phyloP scores from a whole-genome alignment of 83 land plant species.

The Thuja plicata region DNA sequence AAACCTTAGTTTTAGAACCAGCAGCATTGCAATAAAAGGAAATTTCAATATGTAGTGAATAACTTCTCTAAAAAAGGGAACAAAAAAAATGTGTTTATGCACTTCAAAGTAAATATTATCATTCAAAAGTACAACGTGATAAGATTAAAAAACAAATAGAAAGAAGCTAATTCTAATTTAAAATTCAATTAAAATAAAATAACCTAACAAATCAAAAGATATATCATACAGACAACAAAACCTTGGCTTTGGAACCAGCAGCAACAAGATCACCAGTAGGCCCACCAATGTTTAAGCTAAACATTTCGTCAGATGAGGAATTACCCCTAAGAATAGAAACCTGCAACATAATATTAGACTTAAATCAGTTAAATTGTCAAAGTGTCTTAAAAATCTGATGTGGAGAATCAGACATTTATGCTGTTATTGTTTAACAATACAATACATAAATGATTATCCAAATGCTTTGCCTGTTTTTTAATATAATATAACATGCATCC shows the following conservation, averaged over 20 bases:
- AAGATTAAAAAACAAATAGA: background rate
- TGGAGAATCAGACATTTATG: background rate
- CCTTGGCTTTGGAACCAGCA: slow-evolving; percentile 83
- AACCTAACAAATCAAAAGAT: background rate
- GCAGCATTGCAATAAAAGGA: background rate
- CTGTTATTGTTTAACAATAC: background rate
- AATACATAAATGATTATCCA: background rate
- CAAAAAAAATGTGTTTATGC: background rate
- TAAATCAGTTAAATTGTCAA: background rate
- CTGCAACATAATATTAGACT: slow-evolving; percentile 29
- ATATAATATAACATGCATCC: background rate
- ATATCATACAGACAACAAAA: slow-evolving; percentile 14
- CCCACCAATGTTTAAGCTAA: slow-evolving; percentile 81
- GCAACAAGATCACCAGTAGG: slow-evolving; percentile 72
- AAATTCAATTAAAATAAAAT: background rate
- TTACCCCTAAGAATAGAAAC: slow-evolving; percentile 57
- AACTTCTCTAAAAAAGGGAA: background rate
- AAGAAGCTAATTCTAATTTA: background rate
- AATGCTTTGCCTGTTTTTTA: background rate
- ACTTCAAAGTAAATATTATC: background rate
- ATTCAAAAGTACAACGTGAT: background rate
- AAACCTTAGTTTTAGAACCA: slow-evolving; percentile 79
- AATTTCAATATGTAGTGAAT: background rate
- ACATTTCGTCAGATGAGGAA: slow-evolving; percentile 55
- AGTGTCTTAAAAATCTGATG: background rate